phyloP scores from a whole-genome alignment of 805 yeast genomes.

The Nakazawaea laoshanensis region DNA sequence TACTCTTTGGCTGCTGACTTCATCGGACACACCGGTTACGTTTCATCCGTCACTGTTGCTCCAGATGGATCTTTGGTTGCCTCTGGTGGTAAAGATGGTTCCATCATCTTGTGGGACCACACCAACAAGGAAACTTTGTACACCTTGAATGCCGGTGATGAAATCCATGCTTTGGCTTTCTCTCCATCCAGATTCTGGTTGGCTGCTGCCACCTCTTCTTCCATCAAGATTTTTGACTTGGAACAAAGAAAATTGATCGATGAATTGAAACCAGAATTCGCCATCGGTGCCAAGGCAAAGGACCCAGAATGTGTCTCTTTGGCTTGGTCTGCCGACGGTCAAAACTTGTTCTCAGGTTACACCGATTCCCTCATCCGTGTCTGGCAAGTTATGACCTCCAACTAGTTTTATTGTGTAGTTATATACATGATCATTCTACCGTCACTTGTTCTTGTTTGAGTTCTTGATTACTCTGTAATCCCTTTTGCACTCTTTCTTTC shows the following conservation, averaged over 20 bases:
- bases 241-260: constrained; percentile 91
- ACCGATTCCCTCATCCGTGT: constrained; percentile 99
- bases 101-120: constrained; percentile 97
- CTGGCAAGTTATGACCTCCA: constrained; percentile 98
- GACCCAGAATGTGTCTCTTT: constrained; percentile 97
- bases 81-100: constrained; percentile 99
- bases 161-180: constrained; percentile 97
- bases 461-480: constrained; percentile 3
- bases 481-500: constrained; percentile 1
- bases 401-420: no score
- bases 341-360: constrained; percentile 99
- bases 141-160: constrained; percentile 93
- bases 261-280: constrained; percentile 97
- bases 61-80: constrained; percentile 99
- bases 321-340: constrained; percentile 99
- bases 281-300: constrained; percentile 77
- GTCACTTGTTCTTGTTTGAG: constrained; percentile 2
- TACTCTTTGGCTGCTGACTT: constrained; percentile 88
- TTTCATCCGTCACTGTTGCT: constrained; percentile 92
- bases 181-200: constrained; percentile 99
- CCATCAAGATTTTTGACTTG: constrained; percentile 97
- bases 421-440: neutral
- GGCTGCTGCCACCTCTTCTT: constrained; percentile 97
- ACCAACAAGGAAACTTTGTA: constrained; percentile 76
- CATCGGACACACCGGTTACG: constrained; percentile 99